A percentile compares a stretch with the other conserved stretches of the same genome.
phyloP scores from a whole-genome alignment of 768 basidiomycete species.

The Panaeolus cyanescens region DNA sequence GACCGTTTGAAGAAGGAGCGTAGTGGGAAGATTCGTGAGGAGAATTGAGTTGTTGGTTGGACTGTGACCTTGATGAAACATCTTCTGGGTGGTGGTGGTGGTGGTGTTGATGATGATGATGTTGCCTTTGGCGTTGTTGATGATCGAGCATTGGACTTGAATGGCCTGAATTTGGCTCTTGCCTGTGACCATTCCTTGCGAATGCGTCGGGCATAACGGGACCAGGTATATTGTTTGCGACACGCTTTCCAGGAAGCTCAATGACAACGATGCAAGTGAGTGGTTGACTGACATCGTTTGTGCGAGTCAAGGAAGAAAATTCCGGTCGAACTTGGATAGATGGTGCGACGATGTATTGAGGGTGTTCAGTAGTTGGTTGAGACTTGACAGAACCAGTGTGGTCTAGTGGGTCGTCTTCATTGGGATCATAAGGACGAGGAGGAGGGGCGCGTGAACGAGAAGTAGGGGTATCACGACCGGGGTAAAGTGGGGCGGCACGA shows the following conservation, averaged over 20 bases:
- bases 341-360: slow-evolving; percentile 84
- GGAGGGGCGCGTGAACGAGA: slow-evolving; percentile 36
- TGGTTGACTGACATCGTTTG: slow-evolving; percentile 71
- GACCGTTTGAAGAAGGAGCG: slow-evolving; percentile 31
- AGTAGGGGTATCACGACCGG: slow-evolving; percentile 67
- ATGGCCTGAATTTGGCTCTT: slow-evolving; percentile 36
- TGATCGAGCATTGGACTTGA: slow-evolving; percentile 45
- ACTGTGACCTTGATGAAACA: slow-evolving; percentile 26
- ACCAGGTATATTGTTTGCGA: slow-evolving; percentile 49
- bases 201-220: slow-evolving; percentile 54
- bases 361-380: slow-evolving; percentile 41
- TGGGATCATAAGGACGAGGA: slow-evolving; percentile 60
- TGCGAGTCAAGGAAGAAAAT: slow-evolving; percentile 79
- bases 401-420: slow-evolving; percentile 86
- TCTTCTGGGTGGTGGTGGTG: slow-evolving; percentile 25
- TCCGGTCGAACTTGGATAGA: slow-evolving; percentile 94
- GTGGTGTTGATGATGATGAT: slow-evolving; percentile 11
- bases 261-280: slow-evolving; percentile 94
- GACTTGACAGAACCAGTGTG: slow-evolving; percentile 52
- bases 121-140: slow-evolving; percentile 22
- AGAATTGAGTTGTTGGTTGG: slow-evolving; percentile 27
- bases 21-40: slow-evolving; percentile 31
- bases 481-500: slow-evolving; percentile 55
- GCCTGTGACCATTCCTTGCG: slow-evolving; percentile 29
- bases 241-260: slow-evolving; percentile 83